Evolutionary conservation across 2,329 filamentous ascomycete genomes (phyloP).

Genomic region (Trichoderma guizhouense): DNA sequence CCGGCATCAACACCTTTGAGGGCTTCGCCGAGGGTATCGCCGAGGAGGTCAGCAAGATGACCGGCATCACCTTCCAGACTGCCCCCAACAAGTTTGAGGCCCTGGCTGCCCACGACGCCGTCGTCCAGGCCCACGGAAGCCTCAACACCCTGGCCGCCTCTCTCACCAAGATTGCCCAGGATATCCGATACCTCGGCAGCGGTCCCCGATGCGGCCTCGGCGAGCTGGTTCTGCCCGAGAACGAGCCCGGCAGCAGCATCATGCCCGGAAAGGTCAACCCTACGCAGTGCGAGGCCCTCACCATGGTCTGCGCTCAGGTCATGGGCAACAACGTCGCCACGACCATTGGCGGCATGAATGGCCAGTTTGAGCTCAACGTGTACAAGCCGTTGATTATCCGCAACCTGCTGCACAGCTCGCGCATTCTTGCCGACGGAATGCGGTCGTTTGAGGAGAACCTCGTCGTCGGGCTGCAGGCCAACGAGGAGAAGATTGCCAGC

Average conservation of each 20-base stretch:
- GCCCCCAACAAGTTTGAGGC: conserved; percentile 99
- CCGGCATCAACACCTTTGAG: conserved; percentile 94
- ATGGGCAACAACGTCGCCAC: conserved; percentile 95
- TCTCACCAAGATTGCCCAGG: conserved; percentile 97
- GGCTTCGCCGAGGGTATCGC: conserved; percentile 95
- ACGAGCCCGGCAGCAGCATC: conserved; percentile 95
- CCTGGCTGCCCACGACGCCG: conserved; percentile 89
- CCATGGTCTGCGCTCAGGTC: conserved; percentile 96
- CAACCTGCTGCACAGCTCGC: conserved; percentile 88
- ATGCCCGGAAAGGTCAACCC: conserved; percentile 99
- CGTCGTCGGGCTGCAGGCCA: conserved; percentile 81
- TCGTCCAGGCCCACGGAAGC: conserved; percentile 89
- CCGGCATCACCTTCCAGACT: conserved; percentile 88
- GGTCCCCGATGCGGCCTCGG: conserved; percentile 94
- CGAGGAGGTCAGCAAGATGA: conserved; percentile 86
- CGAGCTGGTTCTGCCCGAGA: conserved; percentile 90
- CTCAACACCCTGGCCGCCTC: conserved; percentile 90
- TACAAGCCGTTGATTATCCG: conserved; percentile 97
- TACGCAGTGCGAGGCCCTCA: conserved; percentile 95
- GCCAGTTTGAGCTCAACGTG: conserved; percentile 98
- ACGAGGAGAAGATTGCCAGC: conserved; percentile 85
- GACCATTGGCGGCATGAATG: conserved; percentile 93
- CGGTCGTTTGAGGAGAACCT: conserved; percentile 92
- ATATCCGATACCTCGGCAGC: conserved; percentile 94
- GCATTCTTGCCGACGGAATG: conserved; percentile 90